These are phyloP conservation scores for Cucumis hystrix DNA, from an alignment of 306 rosid species.

Conservation along the genomic window DNA sequence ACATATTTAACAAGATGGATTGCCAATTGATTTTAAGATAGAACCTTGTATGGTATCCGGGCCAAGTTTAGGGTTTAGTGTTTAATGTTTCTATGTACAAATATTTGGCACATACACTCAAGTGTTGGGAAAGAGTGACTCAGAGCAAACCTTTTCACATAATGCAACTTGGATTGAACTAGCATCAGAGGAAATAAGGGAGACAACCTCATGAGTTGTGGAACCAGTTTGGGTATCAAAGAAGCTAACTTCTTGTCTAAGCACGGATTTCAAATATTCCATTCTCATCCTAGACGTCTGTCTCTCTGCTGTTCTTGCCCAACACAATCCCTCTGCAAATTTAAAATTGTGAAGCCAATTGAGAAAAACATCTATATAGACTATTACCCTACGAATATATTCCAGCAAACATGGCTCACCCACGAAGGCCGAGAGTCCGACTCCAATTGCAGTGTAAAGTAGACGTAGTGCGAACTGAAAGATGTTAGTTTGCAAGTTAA, in stretches of 20 bases:
- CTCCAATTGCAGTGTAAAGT: constrained; percentile 61
- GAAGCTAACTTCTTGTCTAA: constrained; percentile 81
- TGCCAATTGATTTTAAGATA: too few relatives aligned
- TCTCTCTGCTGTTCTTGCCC: constrained; percentile 85
- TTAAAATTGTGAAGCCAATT: not conserved
- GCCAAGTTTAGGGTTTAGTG: too few relatives aligned
- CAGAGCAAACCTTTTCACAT: constrained; percentile 51
- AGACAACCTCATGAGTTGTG: constrained; percentile 64
- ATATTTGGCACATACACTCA: not conserved
- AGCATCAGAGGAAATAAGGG: constrained; percentile 68
- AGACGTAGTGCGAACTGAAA: constrained; percentile 62
- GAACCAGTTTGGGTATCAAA: constrained; percentile 62
- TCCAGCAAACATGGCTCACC: constrained; percentile 28
- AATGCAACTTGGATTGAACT: constrained; percentile 70
- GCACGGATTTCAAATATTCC: constrained; percentile 72
- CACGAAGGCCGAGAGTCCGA: constrained; percentile 65
- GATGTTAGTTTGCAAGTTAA: constrained; percentile 4
- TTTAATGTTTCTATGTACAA: not conserved
- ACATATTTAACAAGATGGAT: too few relatives aligned
- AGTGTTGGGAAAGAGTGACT: not conserved
- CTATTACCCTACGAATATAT: not conserved
- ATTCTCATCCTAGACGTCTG: constrained; percentile 75
- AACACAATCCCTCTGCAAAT: constrained; percentile 68
- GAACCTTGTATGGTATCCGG: too few relatives aligned
- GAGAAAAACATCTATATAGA: not conserved